Evolutionary conservation across 768 basidiomycete species (phyloP).

Genomic region (Postia placenta): DNA sequence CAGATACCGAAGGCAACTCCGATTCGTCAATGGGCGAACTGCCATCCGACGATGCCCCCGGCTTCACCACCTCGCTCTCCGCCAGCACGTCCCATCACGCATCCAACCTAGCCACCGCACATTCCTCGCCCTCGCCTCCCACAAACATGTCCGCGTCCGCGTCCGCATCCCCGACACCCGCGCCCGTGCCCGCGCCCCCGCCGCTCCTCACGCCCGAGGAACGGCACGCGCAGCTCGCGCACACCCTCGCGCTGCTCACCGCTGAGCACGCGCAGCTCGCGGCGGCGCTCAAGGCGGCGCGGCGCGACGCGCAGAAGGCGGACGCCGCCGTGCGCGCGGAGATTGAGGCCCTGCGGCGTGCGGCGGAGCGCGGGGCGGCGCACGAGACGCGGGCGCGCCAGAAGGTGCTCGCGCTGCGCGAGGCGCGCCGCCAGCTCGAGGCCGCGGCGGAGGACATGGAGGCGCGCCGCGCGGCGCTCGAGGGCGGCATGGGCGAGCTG

Average conservation of each 20-base stretch:
- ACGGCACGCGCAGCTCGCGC: conserved; percentile 56
- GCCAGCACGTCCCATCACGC: conserved; percentile 7
- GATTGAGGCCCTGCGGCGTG: conserved; percentile 77
- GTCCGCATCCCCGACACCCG: conserved; percentile 5
- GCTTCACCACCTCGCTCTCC: conserved; percentile 2
- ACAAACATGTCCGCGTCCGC: conserved; percentile 11
- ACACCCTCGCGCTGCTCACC: conserved; percentile 55
- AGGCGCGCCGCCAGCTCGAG: conserved; percentile 72
- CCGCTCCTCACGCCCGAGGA: conserved; percentile 58
- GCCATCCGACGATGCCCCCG: conserved; percentile 3
- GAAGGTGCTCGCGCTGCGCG: conserved; percentile 82
- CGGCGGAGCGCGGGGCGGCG: conserved; percentile 71
- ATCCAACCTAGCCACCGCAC: not conserved
- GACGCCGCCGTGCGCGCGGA: conserved; percentile 78
- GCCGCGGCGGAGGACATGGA: conserved; percentile 43
- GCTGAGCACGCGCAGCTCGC: conserved; percentile 66
- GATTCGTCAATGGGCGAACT: conserved; percentile 7
- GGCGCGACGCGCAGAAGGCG: conserved; percentile 78
- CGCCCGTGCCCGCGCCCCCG: conserved; percentile 15
- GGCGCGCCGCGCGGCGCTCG: conserved; percentile 30
- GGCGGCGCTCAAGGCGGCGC: conserved; percentile 64
- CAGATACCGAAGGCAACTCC: conserved; percentile 10
- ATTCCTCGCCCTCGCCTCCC: conserved; percentile 1
- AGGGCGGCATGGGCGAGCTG: conserved; percentile 35
- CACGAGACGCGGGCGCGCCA: conserved; percentile 79